A percentile compares a stretch with the other conserved stretches of the same genome.
Evolutionary conservation across 192 early-diverging fungal genomes (phyloP).

Genomic region (Backusella psychrophila): DNA sequence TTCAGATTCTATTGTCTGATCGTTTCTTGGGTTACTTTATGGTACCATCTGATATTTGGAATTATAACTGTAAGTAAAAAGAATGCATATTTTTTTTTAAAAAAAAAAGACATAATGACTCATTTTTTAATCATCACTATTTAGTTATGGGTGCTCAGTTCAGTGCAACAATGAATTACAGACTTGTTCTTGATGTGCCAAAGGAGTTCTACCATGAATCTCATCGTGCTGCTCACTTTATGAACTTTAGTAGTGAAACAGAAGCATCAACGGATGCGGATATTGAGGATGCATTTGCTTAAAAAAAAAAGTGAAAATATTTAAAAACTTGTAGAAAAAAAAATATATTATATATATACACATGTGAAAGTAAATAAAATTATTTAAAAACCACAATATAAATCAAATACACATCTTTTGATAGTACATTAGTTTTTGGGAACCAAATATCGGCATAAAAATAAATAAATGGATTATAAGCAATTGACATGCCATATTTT

Average conservation of each 20-base stretch:
- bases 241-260: slow-evolving; percentile 83
- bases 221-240: slow-evolving; percentile 94
- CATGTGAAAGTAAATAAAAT: neutral
- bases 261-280: slow-evolving; percentile 55
- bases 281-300: slow-evolving; percentile 59
- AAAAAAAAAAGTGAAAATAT: slow-evolving; percentile 7
- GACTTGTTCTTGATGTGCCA: slow-evolving; percentile 84
- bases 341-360: neutral
- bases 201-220: slow-evolving; percentile 97
- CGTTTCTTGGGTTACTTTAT: slow-evolving; percentile 98
- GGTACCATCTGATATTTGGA: slow-evolving; percentile 97
- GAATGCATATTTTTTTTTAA: neutral
- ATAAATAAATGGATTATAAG: too few species aligned
- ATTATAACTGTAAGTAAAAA: slow-evolving; percentile 61
- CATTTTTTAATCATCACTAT: neutral
- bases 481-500: too few species aligned
- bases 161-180: slow-evolving; percentile 90
- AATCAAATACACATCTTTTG: too few species aligned
- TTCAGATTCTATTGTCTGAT: slow-evolving; percentile 96
- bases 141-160: slow-evolving; percentile 91
- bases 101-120: too few species aligned
- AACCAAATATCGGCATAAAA: too few species aligned
- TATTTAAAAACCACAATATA: neutral
- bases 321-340: neutral
- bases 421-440: too few species aligned